Evolutionary conservation across 2,329 filamentous ascomycete genomes (phyloP).

Genomic region (Diaporthe velutina): DNA sequence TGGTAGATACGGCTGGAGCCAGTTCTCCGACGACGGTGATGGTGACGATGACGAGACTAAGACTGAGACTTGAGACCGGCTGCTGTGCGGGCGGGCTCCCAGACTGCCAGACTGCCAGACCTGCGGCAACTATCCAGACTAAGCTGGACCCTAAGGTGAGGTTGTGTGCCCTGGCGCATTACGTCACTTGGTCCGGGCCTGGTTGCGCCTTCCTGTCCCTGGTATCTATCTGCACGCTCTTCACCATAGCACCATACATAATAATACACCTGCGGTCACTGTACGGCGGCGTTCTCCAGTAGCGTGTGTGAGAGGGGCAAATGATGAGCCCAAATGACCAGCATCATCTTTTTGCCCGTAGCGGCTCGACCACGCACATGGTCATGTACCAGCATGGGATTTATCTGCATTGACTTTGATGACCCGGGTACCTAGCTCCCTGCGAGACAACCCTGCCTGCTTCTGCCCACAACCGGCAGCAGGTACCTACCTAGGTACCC

Average conservation of each 20-base stretch:
- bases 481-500: too few relatives aligned
- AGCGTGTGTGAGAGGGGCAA: background rate
- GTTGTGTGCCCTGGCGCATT: slow-evolving; percentile 17
- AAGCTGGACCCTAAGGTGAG: slow-evolving; percentile 16
- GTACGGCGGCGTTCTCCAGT: background rate
- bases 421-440: background rate
- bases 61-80: background rate
- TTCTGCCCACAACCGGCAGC: background rate
- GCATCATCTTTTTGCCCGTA: background rate
- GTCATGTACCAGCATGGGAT: background rate
- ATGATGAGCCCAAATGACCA: slow-evolving; percentile 9
- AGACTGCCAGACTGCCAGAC: background rate
- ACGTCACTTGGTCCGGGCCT: slow-evolving; percentile 6
- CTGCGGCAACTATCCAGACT: background rate
- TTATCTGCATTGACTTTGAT: background rate
- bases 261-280: background rate
- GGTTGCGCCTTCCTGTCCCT: background rate
- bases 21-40: background rate
- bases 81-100: background rate
- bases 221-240: background rate
- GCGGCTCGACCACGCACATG: background rate
- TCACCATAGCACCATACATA: background rate
- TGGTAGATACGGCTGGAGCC: background rate
- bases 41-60: background rate
- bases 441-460: background rate